These are phyloP conservation scores for Stramenopiles sp. DNA, from an alignment of 352 stramenopile genomes.

Conservation along the genomic window DNA sequence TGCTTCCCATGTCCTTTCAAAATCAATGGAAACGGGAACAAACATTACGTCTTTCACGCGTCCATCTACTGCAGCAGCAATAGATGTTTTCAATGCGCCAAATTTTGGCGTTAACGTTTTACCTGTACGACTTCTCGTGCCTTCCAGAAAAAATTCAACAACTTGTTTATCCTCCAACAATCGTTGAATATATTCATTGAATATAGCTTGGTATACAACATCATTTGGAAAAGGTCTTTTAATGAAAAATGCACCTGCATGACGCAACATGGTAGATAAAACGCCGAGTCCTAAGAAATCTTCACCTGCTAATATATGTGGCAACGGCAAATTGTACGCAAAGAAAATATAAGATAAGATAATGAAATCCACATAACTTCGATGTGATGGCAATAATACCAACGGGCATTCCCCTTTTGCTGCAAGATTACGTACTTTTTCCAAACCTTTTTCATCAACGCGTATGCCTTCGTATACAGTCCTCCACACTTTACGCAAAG, in stretches of 20 bases:
- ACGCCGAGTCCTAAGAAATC: slow-evolving; percentile 49
- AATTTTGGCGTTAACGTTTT: slow-evolving; percentile 57
- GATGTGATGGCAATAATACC: slow-evolving; percentile 54
- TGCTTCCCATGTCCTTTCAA: slow-evolving; percentile 53
- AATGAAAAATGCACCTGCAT: slow-evolving; percentile 51
- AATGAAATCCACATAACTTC: slow-evolving; percentile 55
- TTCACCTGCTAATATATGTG: slow-evolving; percentile 46
- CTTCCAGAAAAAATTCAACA: slow-evolving; percentile 61
- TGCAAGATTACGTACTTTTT: slow-evolving; percentile 38
- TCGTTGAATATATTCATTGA: slow-evolving; percentile 47
- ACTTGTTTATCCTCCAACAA: slow-evolving; percentile 29
- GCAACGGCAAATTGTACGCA: slow-evolving; percentile 55
- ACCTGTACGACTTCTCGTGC: slow-evolving; percentile 45
- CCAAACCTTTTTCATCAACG: slow-evolving; percentile 47
- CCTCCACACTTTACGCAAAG: slow-evolving; percentile 46
- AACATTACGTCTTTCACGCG: slow-evolving; percentile 48
- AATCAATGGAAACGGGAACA: slow-evolving; percentile 56
- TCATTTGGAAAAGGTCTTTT: slow-evolving; percentile 44
- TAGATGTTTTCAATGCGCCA: slow-evolving; percentile 40
- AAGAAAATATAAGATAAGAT: slow-evolving; percentile 63
- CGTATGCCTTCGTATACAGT: slow-evolving; percentile 61
- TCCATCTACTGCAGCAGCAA: slow-evolving; percentile 40
- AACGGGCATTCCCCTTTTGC: slow-evolving; percentile 30
- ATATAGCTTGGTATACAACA: slow-evolving; percentile 42
- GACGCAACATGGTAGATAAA: slow-evolving; percentile 36